Evolutionary conservation across 768 basidiomycete species (phyloP).

Genomic region (Hebeloma cylindrosporum): DNA sequence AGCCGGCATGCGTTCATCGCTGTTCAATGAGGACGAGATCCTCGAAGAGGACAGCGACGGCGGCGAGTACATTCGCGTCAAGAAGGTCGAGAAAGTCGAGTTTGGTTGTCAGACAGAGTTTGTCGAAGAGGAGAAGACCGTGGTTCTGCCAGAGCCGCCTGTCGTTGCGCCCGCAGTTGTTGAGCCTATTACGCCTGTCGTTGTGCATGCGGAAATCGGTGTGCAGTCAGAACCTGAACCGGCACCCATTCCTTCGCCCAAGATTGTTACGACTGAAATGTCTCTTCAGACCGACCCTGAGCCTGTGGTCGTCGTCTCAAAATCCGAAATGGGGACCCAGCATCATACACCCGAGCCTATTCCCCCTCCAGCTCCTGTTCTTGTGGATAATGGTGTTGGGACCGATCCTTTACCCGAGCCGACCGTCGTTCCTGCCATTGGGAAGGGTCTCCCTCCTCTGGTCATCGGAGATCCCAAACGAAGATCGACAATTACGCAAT

Average conservation of each 20-base stretch:
- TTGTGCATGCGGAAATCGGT: slow-evolving; percentile 23
- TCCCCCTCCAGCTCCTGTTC: slow-evolving; percentile 27
- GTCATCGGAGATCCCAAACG: slow-evolving; percentile 25
- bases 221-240: slow-evolving; percentile 36
- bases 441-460: slow-evolving; percentile 22
- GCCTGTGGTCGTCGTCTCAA: slow-evolving; percentile 31
- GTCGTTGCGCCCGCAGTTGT: slow-evolving; percentile 11
- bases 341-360: slow-evolving; percentile 35
- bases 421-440: slow-evolving; percentile 9
- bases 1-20: slow-evolving; percentile 29
- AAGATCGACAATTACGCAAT: slow-evolving; percentile 49
- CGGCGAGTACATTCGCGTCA: slow-evolving; percentile 34
- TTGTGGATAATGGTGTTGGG: slow-evolving; percentile 32
- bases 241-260: slow-evolving; percentile 18
- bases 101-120: slow-evolving; percentile 67
- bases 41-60: slow-evolving; percentile 39
- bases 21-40: slow-evolving; percentile 37
- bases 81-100: slow-evolving; percentile 56
- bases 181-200: slow-evolving; percentile 3
- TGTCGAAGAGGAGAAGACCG: slow-evolving; percentile 25
- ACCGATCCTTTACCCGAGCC: slow-evolving; percentile 37
- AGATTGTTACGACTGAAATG: slow-evolving; percentile 32
- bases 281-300: slow-evolving; percentile 52
- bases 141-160: slow-evolving; percentile 32
- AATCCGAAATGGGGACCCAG: slow-evolving; percentile 51